Evolutionary conservation across 2,329 filamentous ascomycete species (phyloP), one percentile per base, ranked within the genome.

Genomic region (Trichophyton equinum): DNA sequence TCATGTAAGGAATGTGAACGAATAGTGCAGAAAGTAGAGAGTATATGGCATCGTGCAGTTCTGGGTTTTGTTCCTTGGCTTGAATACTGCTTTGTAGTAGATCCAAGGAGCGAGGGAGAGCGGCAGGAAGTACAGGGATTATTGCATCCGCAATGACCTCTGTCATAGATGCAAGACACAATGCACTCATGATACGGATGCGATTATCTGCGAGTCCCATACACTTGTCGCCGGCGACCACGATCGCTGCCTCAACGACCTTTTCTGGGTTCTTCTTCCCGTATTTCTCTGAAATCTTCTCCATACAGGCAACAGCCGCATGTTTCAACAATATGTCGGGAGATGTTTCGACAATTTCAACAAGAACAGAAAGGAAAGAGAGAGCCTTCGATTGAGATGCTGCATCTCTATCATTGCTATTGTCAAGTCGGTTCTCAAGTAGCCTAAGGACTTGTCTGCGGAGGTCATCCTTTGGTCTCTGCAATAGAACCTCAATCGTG

Each of bases 281-380:
- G 71, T 96, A 97, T 72, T 92, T 92, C 74, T 96, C 91, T 1
- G 89, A 84, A 64, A 99, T 95, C 73, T 89, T 89, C 75, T 96
- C 91, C 51, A 97, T 86, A 67, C 92, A 97, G 40, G 85, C 85
- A 64, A 99, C 85, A 0, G 91, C 89, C 9, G 89, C 90, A 68
- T 91, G 86, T 74, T 92, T 91, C 72, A 94, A 86, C 30, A 84
- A 80, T 59, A 87, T 82, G 65, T 94, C 85, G 36, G 81, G 77
- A 5, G 88, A 87, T 57, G 87, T 82, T 60, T 86, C 79, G 62
- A 99, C 83, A 53, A 95, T 88, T 20, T 82, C 80, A 18, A 88
- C 89, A 63, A 96, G 80, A 66, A 86, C 86, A 9, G 89, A 86
- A 65, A 96, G 71, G 78, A 96, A 94, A 9, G 85, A 82, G 40